phyloP scores from a whole-genome alignment of 164 flowering plant genomes.

The Sextonia rubra region DNA sequence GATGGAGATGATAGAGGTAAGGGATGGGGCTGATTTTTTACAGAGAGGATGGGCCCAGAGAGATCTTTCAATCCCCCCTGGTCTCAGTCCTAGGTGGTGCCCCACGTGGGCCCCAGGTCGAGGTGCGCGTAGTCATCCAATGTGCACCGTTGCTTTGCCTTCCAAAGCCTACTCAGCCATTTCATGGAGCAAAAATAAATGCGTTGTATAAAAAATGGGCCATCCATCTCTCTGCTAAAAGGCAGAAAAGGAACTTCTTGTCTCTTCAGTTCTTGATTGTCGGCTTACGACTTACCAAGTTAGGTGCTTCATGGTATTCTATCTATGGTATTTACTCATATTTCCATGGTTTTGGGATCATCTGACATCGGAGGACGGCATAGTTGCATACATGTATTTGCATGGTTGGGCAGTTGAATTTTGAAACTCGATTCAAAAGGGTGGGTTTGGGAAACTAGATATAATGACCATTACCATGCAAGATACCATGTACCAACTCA shows the following conservation, averaged over 20 bases:
- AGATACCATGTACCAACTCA: too few relatives aligned
- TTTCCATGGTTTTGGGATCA: conserved; percentile 23
- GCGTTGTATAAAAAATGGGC: conserved; percentile 16
- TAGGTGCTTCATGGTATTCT: conserved; percentile 17
- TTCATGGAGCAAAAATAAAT: conserved; percentile 14
- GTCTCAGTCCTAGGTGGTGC: too few relatives aligned
- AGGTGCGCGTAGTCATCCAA: too few relatives aligned
- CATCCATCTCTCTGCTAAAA: conserved; percentile 8
- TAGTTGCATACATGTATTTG: conserved; percentile 8
- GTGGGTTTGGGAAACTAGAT: conserved; percentile 11
- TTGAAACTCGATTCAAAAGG: not conserved
- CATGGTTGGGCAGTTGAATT: conserved; percentile 13
- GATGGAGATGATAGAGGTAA: too few relatives aligned
- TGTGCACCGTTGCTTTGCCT: conserved; percentile 11
- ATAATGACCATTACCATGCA: conserved; percentile 10
- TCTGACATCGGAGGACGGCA: conserved; percentile 13
- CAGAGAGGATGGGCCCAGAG: too few relatives aligned
- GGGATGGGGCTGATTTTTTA: too few relatives aligned
- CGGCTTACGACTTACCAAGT: conserved; percentile 11
- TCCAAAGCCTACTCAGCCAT: conserved; percentile 12
- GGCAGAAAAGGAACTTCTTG: conserved; percentile 9
- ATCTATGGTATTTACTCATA: conserved; percentile 15
- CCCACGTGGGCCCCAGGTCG: too few relatives aligned
- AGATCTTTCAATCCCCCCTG: too few relatives aligned
- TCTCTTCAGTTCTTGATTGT: conserved; percentile 18